Percentiles rank a stretch among this genome's conserved stretches.
Conservation (phyloP, 163 green algal species). For the Volvox carteri region DNA sequence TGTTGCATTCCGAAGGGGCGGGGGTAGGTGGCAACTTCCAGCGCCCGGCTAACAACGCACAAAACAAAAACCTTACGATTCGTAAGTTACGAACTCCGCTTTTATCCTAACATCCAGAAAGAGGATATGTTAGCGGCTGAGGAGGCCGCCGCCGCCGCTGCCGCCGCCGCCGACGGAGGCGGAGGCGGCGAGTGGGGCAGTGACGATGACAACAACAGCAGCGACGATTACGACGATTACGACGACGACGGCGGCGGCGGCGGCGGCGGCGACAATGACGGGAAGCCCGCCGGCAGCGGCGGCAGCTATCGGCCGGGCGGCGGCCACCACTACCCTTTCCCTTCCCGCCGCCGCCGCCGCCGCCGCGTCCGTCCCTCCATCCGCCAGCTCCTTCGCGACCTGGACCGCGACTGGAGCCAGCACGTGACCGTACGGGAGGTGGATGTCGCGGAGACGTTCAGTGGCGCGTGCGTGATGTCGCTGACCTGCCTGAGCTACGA, state of each 20-base stretch:
- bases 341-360: neutral
- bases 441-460: slow-evolving; percentile 1
- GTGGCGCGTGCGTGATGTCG: neutral
- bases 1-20: no score
- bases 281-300: neutral
- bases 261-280: neutral
- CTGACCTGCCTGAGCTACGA: neutral
- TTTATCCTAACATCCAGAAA: neutral
- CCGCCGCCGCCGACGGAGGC: neutral
- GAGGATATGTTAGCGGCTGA: neutral
- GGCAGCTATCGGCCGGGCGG: no score
- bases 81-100: no score
- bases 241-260: neutral
- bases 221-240: neutral
- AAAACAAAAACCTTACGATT: no score
- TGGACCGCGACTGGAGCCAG: slow-evolving; percentile 23
- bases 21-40: no score
- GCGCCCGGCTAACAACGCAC: no score
- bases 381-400: slow-evolving; percentile 14
- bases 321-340: no score
- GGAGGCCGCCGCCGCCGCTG: neutral
- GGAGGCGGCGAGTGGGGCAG: neutral
- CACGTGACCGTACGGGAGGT: slow-evolving; percentile 15
- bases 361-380: neutral
- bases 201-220: neutral